A percentile compares a stretch with the other conserved stretches of the same genome.
Conservation (phyloP, 176 grass and related monocot species). For the Eragrostis curvula region DNA sequence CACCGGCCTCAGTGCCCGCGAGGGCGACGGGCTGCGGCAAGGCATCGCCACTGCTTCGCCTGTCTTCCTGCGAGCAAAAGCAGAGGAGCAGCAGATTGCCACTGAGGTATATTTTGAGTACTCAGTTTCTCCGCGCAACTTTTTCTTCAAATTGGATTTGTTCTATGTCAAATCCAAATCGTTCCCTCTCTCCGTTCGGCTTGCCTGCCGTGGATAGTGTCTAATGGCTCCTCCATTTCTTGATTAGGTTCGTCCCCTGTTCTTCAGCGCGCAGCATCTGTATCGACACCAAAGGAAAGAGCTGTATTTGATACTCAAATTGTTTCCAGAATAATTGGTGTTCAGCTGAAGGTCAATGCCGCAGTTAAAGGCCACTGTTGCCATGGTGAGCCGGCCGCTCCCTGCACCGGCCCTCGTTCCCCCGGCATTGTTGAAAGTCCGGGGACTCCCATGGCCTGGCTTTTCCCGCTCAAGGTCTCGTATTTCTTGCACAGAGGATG, state of each 20-base stretch:
- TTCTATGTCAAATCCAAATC: neutral
- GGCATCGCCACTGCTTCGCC: neutral
- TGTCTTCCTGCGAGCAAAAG: neutral
- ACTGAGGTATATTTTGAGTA: neutral
- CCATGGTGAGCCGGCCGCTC: constrained; percentile 7
- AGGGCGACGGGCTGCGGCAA: neutral
- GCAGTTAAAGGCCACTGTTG: neutral
- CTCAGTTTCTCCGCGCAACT: neutral
- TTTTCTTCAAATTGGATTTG: neutral
- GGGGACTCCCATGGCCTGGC: neutral
- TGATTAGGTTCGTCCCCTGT: neutral
- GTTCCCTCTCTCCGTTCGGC: neutral
- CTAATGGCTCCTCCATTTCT: neutral
- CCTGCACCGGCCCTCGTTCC: neutral
- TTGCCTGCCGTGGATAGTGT: neutral
- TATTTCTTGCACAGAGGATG: neutral
- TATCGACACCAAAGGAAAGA: neutral
- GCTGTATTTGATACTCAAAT: neutral
- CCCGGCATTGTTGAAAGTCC: neutral
- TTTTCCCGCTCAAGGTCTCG: neutral
- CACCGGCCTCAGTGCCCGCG: neutral
- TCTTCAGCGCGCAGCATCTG: no score
- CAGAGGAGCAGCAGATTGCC: neutral
- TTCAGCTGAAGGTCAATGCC: neutral
- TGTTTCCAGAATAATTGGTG: neutral